Evolutionary conservation across 805 yeast genomes (phyloP).

Genomic region (Lachancea kluyveri): DNA sequence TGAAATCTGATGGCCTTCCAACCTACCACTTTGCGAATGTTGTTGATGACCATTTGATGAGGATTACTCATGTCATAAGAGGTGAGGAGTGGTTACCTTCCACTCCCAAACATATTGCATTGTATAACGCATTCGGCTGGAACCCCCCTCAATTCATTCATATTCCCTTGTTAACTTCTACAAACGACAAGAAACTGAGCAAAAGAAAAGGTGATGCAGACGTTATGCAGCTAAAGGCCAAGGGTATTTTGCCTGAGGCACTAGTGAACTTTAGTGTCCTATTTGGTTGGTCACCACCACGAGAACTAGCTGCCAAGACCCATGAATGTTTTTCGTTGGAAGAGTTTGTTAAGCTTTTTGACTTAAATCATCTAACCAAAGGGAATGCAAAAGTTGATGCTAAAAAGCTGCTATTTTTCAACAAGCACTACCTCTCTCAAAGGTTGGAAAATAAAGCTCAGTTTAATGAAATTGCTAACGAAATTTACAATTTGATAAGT

Average conservation of each 20-base stretch:
- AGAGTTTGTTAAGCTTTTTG: constrained; percentile 51
- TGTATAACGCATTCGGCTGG: constrained; percentile 87
- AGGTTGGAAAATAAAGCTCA: constrained; percentile 35
- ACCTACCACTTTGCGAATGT: constrained; percentile 97
- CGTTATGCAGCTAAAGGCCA: constrained; percentile 47
- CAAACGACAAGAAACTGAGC: constrained; percentile 69
- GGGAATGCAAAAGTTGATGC: constrained; percentile 92
- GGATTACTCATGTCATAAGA: constrained; percentile 86
- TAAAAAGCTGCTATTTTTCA: constrained; percentile 67
- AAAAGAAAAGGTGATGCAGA: constrained; percentile 83
- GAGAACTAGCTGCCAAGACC: constrained; percentile 41
- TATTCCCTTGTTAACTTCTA: constrained; percentile 77
- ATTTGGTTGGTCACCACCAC: constrained; percentile 91
- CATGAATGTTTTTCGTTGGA: constrained; percentile 47
- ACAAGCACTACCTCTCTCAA: constrained; percentile 56
- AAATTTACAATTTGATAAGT: constrained; percentile 20
- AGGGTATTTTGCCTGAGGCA: constrained; percentile 82
- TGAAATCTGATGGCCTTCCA: constrained; percentile 93
- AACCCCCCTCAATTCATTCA: constrained; percentile 75
- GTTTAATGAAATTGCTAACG: constrained; percentile 34
- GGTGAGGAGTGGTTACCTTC: constrained; percentile 99
- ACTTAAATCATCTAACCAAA: constrained; percentile 69
- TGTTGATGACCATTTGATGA: constrained; percentile 90
- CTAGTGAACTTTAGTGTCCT: constrained; percentile 79
- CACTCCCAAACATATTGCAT: constrained; percentile 87